Evolutionary conservation across 2,329 filamentous ascomycete genomes (phyloP).

Genomic region (Rhexocercosporidium sp.): DNA sequence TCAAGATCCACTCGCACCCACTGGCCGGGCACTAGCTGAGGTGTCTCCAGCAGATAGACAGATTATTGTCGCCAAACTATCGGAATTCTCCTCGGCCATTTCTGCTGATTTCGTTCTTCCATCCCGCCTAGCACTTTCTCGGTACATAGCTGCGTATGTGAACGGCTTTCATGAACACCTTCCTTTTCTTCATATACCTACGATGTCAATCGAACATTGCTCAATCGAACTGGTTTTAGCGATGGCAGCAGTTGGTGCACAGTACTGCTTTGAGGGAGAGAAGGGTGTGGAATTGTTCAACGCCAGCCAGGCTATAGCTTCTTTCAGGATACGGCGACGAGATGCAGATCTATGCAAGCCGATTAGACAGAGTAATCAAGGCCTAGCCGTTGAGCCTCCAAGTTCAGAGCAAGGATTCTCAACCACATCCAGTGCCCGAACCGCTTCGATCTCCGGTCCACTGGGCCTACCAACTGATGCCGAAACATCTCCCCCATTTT

Average conservation of each 20-base stretch:
- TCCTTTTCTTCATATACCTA: constrained; percentile 71
- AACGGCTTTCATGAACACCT: constrained; percentile 67
- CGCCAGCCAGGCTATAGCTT: constrained; percentile 61
- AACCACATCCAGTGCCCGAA: background rate
- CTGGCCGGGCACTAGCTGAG: constrained; percentile 37
- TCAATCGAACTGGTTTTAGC: constrained; percentile 71
- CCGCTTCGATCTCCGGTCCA: constrained; percentile 11
- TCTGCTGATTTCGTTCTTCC: constrained; percentile 70
- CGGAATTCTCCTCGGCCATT: constrained; percentile 66
- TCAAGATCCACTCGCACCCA: constrained; percentile 1
- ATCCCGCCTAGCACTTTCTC: constrained; percentile 69
- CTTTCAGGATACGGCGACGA: constrained; percentile 62
- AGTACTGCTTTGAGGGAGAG: constrained; percentile 67
- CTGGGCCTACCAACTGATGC: constrained; percentile 16
- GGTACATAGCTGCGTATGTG: constrained; percentile 74
- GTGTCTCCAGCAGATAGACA: constrained; percentile 59
- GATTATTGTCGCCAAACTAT: constrained; percentile 48
- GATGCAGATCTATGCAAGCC: constrained; percentile 55
- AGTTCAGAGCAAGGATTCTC: background rate
- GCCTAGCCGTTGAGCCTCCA: background rate
- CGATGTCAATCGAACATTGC: constrained; percentile 66
- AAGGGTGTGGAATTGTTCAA: constrained; percentile 66
- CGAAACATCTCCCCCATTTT: constrained; percentile 5
- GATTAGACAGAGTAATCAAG: background rate
- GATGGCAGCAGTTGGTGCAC: constrained; percentile 69